Conservation (phyloP, 1,284 basidiomycete genomes). For the Tilletia caries region DNA sequence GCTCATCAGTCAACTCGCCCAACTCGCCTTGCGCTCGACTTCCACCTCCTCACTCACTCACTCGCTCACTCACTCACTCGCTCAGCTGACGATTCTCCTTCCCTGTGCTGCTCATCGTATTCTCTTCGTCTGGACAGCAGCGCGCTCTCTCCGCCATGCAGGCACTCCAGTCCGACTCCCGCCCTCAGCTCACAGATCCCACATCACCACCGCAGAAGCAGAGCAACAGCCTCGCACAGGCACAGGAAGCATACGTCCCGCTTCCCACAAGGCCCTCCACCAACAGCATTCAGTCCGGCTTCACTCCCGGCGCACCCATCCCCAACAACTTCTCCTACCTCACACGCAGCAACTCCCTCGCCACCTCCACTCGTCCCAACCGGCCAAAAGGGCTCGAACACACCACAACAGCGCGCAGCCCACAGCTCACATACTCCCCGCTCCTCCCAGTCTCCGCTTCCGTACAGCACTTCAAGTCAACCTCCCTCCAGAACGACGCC, state of each 20-base stretch:
- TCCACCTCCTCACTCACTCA: too few species aligned
- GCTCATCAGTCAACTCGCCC: too few species aligned
- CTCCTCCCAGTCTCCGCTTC: conserved; percentile 14
- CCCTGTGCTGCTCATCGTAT: too few species aligned
- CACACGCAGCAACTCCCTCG: conserved; percentile 34
- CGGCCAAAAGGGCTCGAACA: conserved; percentile 29
- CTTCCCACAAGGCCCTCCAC: conserved; percentile 16
- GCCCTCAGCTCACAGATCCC: neutral
- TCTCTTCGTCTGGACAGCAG: too few species aligned
- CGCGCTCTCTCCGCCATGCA: conserved; percentile 1
- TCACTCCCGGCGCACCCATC: conserved; percentile 41
- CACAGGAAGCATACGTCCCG: neutral
- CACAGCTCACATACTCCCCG: neutral
- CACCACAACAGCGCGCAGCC: neutral
- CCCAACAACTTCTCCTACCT: conserved; percentile 46
- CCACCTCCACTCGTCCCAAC: conserved; percentile 36
- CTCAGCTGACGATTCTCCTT: too few species aligned
- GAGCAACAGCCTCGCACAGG: neutral
- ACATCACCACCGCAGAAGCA: neutral
- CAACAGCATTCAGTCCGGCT: conserved; percentile 31
- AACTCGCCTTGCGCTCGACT: too few species aligned
- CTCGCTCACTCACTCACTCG: too few species aligned
- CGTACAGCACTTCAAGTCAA: neutral
- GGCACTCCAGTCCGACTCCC: neutral
- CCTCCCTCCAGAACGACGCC: neutral